Percentiles rank a stretch among this genome's conserved stretches.
Conservation (phyloP, 2,329 filamentous ascomycete genomes). For the Aureobasidium pullulans region DNA sequence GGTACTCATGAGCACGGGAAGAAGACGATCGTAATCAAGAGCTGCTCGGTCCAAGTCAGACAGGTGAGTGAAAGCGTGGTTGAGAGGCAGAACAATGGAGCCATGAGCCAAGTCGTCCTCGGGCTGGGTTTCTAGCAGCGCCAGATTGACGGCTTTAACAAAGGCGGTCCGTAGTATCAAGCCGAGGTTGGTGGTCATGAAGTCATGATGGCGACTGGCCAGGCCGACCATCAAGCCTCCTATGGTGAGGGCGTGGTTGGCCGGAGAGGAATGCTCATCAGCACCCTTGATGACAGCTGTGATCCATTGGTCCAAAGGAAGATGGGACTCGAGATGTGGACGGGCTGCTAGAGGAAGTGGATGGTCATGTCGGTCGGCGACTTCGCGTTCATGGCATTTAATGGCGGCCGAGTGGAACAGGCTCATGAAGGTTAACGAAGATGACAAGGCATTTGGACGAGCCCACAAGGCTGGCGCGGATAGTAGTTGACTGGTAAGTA, state of each 20-base stretch:
- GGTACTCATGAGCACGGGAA: constrained; percentile 62
- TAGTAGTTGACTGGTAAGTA: constrained; percentile 66
- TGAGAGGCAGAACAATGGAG: constrained; percentile 61
- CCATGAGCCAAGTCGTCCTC: constrained; percentile 43
- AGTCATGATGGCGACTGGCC: constrained; percentile 54
- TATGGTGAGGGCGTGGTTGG: constrained; percentile 78
- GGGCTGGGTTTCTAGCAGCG: constrained; percentile 51
- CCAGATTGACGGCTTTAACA: constrained; percentile 68
- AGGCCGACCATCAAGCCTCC: constrained; percentile 73
- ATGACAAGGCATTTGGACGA: constrained; percentile 52
- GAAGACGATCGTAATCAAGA: constrained; percentile 59
- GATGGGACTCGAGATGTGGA: constrained; percentile 25
- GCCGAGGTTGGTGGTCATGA: constrained; percentile 57
- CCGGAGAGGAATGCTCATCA: constrained; percentile 57
- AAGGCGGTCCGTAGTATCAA: constrained; percentile 65
- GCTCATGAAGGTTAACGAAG: constrained; percentile 59
- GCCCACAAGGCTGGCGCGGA: constrained; percentile 65
- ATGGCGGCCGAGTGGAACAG: constrained; percentile 64
- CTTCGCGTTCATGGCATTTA: constrained; percentile 44
- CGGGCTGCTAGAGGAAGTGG: constrained; percentile 12
- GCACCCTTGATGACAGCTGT: constrained; percentile 52
- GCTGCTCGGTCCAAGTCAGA: constrained; percentile 51
- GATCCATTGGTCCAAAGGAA: constrained; percentile 48
- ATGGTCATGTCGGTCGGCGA: constrained; percentile 26
- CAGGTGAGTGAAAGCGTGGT: constrained; percentile 67